Base-by-base conservation (phyloP, 805 yeast genomes). In the Candida krabiensis region DNA sequence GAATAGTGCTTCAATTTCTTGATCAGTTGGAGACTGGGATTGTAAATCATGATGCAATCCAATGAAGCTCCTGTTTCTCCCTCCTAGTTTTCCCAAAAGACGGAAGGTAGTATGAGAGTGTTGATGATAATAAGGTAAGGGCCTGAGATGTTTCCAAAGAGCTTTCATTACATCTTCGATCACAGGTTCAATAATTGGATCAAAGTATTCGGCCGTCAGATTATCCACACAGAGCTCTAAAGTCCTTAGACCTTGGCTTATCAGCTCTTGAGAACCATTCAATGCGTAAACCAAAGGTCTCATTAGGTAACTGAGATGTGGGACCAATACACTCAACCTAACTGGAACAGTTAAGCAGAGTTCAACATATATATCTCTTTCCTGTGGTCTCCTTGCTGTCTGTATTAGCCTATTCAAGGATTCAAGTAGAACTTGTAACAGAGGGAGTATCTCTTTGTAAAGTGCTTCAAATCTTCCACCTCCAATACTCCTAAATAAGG, bases 331-430 rank as follows among this genome's bases (percentile, higher is more conserved):
- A 41, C 96, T 87, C 19, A 93, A 67, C 41, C 99, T 71, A 1
- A 93, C 99, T 0, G 99, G 99, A 5, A 93, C 97, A 0, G 96
- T 90, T 43, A 93, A 70, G 55, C 99, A 93, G 33, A 93, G 69
- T 56, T 93, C 99, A 33, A 93, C 98, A 55, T 90, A 93, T 3
- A 93, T 79, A 56, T 93, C 98, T 37, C 96, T 75, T 56, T 93
- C 98, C 48, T 86, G 91, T 0, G 96, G 88, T 28, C 89, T 71
- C 37, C 95, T 72, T 3, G 98, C 89, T 17, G 88, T 84, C 18
- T 80, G 73, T 28, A 93, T 80, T 69, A 90, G 73, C 50, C 86
- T 77, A 59, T 91, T 91, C 47, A 93, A 71, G 2, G 95, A 83
- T 46, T 89, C 96, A 28, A 93, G 67, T 28, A 93, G 66, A 1